Evolutionary conservation across 352 stramenopile species (phyloP).

Genomic region (Globisporangium recalcitrans): DNA sequence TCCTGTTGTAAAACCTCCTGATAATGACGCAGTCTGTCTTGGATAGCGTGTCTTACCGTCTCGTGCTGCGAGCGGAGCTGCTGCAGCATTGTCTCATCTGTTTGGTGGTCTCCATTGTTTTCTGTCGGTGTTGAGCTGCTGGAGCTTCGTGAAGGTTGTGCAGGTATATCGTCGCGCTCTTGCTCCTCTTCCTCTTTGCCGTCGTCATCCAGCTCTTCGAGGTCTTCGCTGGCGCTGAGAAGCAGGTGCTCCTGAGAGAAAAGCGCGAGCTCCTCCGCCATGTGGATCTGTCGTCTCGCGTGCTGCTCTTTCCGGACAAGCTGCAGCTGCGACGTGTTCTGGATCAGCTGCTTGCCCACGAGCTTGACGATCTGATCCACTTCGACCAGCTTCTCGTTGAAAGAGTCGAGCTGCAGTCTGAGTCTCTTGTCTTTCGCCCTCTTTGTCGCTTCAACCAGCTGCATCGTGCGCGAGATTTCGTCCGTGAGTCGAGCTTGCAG

Average conservation of each 20-base stretch:
- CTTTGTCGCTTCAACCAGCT: background rate
- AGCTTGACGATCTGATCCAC: constrained; percentile 62
- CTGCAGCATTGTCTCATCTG: constrained; percentile 4
- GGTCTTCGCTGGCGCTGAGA: background rate
- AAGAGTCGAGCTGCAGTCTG: constrained; percentile 19
- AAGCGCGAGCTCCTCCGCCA: constrained; percentile 10
- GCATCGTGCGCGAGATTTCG: background rate
- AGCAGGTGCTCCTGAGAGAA: constrained; percentile 3
- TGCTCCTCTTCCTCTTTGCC: background rate
- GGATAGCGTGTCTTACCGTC: constrained; percentile 28
- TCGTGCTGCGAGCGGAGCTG: constrained; percentile 30
- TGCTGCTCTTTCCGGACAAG: constrained; percentile 43
- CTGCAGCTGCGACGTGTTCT: constrained; percentile 61
- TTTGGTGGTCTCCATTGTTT: constrained; percentile 6
- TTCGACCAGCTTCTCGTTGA: constrained; percentile 40
- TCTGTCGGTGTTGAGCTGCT: background rate
- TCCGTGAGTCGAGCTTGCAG: background rate
- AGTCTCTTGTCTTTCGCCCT: constrained; percentile 19
- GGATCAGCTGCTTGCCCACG: constrained; percentile 56
- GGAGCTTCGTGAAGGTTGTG: background rate
- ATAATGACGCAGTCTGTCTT: constrained; percentile 35
- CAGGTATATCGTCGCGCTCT: background rate
- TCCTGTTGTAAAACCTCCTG: constrained; percentile 21
- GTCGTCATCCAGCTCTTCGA: background rate
- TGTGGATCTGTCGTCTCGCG: constrained; percentile 13